Evolutionary conservation across 257 asterid genomes (phyloP), one percentile per base, ranked within the genome.

Genomic region (Ballota nigra): DNA sequence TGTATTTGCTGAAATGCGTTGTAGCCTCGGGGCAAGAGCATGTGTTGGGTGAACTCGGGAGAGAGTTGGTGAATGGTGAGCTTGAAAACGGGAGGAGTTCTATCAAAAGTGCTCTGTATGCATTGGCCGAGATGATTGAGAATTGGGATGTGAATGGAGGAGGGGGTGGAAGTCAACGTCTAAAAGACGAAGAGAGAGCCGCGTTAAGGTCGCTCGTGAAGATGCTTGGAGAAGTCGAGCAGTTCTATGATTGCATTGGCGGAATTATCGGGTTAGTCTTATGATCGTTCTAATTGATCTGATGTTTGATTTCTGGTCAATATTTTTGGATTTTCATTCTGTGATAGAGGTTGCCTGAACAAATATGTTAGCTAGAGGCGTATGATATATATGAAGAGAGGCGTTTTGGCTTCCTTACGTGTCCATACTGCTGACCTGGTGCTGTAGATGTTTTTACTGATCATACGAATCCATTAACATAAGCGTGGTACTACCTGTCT

Each of bases 21-120:
- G 94, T 87, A 74, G 97, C 91, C 31, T 92, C 96, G 60, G 97
- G 98, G 26, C 98, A 92, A 63, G 87, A 80, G 74, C 98, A 90
- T 62, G 90, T 88, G 20, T 61, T 90, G 64, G 86, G 88, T 68
- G 87, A 75, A 38, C 78, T 79, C 24, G 81, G 78, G 65, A 55
- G 64, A 7, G 82, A 69, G 71, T 68, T 69, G 79, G 72, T 67
- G 53, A 20, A 45, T 11, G 86, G 64, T 3, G 82, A 82, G 72
- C 57, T 75, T 68, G 84, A 79, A 8, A 18, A 67, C 49, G 76
- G 61, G 75, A 63, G 68, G 83, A 82, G 89, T 75, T 79, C 90
- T 43, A 67, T 91, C 34, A 94, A 83, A 81, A 86, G 75, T 64
- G 93, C 99, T 13, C 79, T 91, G 4, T 91, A 78, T 80, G 83